A percentile compares a stretch with the other conserved stretches of the same genome.
Evolutionary conservation across 2,329 filamentous ascomycete species (phyloP).

Genomic region (Nannizziopsis arthrosporioides): DNA sequence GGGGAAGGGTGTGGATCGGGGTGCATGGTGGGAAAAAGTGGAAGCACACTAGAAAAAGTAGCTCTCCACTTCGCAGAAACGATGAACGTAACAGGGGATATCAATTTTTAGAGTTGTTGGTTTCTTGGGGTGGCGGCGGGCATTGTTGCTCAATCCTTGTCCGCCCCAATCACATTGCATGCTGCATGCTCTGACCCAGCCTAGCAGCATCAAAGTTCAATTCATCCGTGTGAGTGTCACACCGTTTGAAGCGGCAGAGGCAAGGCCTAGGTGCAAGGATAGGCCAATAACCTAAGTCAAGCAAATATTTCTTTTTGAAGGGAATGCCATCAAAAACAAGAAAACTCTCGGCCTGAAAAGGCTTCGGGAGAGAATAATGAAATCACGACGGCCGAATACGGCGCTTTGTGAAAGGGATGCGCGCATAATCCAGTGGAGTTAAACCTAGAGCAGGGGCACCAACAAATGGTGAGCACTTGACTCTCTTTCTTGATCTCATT

Average conservation of each 20-base stretch:
- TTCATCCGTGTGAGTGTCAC: constrained; percentile 7
- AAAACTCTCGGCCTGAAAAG: too few species aligned
- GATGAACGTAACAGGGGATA: constrained; percentile 7
- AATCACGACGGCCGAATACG: too few species aligned
- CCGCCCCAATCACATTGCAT: constrained; percentile 10
- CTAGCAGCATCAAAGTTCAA: constrained; percentile 2
- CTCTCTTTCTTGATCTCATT: too few species aligned
- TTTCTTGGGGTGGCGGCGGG: constrained; percentile 6
- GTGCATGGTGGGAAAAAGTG: constrained; percentile 10
- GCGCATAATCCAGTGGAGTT: too few species aligned
- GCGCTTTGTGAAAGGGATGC: too few species aligned
- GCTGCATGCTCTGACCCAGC: constrained; percentile 4
- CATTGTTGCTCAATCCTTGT: constrained; percentile 5
- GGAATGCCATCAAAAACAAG: too few species aligned
- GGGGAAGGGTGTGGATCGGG: constrained; percentile 7
- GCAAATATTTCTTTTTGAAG: constrained; percentile 1
- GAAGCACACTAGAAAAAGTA: constrained; percentile 10
- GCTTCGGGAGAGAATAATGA: too few species aligned
- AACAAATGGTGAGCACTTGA: too few species aligned
- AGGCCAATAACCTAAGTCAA: not conserved
- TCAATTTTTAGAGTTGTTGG: constrained; percentile 2
- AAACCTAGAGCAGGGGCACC: too few species aligned
- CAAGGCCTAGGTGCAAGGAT: constrained; percentile 9
- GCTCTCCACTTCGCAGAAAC: constrained; percentile 8
- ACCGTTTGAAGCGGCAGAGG: constrained; percentile 4